phyloP scores from a whole-genome alignment of 169 alveolate species.

The Pseudocohnilembus persalinus region DNA sequence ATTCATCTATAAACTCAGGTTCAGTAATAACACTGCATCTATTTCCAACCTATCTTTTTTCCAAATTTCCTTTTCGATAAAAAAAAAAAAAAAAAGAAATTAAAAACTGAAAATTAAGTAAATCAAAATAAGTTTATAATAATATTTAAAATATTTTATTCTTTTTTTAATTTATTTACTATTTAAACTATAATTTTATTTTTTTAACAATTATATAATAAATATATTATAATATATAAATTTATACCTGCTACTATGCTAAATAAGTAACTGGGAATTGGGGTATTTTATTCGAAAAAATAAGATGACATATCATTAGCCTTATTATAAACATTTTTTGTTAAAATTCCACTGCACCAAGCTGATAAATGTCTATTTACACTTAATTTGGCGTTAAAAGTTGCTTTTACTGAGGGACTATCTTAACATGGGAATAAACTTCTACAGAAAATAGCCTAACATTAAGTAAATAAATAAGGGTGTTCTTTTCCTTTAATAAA shows the following conservation, averaged over 20 bases:
- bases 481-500: slow-evolving; percentile 24
- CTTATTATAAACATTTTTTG: background rate
- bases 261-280: slow-evolving; percentile 81
- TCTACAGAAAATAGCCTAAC: slow-evolving; percentile 77
- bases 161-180: too few species aligned
- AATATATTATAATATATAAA: too few species aligned
- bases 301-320: slow-evolving; percentile 31
- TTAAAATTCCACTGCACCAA: slow-evolving; percentile 51
- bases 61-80: slow-evolving; percentile 40
- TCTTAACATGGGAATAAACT: slow-evolving; percentile 83
- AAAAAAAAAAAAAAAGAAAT: too few species aligned
- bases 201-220: too few species aligned
- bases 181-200: too few species aligned
- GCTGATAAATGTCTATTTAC: slow-evolving; percentile 58
- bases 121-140: too few species aligned
- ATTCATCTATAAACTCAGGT: slow-evolving; percentile 64
- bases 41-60: slow-evolving; percentile 49
- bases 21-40: slow-evolving; percentile 77
- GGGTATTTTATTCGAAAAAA: slow-evolving; percentile 51
- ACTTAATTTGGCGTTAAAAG: slow-evolving; percentile 57
- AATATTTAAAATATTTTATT: too few species aligned
- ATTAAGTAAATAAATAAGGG: slow-evolving; percentile 82
- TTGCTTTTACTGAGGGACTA: slow-evolving; percentile 74
- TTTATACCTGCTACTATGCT: slow-evolving; percentile 84
- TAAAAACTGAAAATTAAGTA: too few species aligned